phyloP scores from a whole-genome alignment of 2,329 filamentous ascomycete genomes.

The Hymenoscyphus infarciens region DNA sequence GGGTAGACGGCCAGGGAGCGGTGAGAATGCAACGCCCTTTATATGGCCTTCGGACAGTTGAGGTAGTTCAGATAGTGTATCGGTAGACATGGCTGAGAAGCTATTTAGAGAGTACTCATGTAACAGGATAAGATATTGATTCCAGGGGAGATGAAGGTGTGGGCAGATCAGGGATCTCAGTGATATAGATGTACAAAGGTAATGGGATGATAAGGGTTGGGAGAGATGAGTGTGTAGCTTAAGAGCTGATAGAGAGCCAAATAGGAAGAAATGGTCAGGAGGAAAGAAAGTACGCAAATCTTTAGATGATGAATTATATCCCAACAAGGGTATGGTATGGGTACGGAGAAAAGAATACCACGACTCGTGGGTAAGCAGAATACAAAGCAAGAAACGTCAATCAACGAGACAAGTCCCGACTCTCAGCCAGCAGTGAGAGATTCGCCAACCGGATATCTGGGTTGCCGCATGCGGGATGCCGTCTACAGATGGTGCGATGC shows the following conservation, averaged over 20 bases:
- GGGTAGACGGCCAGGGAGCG: constrained; percentile 19
- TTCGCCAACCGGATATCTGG: no score
- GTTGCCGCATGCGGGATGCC: no score
- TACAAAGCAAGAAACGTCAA: no score
- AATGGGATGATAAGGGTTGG: neutral
- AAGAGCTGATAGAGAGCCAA: neutral
- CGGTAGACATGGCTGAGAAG: constrained; percentile 11
- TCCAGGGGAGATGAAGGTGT: neutral
- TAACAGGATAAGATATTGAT: neutral
- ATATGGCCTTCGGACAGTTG: neutral
- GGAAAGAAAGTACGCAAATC: neutral
- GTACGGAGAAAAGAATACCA: no score
- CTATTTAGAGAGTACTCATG: constrained; percentile 5
- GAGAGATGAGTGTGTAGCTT: neutral
- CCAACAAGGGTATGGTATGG: no score
- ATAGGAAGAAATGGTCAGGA: neutral
- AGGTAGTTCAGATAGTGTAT: constrained; percentile 9
- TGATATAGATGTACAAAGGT: neutral
- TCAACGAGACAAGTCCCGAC: neutral
- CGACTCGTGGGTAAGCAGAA: no score
- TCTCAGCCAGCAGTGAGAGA: neutral
- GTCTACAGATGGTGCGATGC: neutral
- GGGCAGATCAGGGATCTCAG: neutral
- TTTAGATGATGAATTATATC: no score
- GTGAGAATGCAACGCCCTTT: constrained; percentile 3